Evolutionary conservation across 2,329 filamentous ascomycete species (phyloP).

Genomic region (Fusarium vanettenii): DNA sequence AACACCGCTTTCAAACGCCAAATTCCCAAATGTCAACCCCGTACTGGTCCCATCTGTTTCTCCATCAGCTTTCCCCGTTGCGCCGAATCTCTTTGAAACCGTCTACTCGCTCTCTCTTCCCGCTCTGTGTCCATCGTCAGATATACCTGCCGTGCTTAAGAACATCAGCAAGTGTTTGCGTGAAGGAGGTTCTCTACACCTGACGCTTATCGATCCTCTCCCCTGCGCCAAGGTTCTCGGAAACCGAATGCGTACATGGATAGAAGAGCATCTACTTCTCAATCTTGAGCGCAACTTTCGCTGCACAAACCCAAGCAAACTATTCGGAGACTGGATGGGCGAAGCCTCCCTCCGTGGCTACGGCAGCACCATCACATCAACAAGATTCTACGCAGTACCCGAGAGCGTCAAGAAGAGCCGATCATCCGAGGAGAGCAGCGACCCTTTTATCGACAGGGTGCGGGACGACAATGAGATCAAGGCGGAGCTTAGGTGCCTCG

Average conservation of each 20-base stretch:
- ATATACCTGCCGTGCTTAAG: conserved; percentile 66
- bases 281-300: conserved; percentile 70
- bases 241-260: conserved; percentile 68
- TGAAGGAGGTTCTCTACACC: conserved; percentile 65
- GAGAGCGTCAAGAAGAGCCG: conserved; percentile 39
- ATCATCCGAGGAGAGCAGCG: conserved; percentile 21
- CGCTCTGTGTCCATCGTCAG: conserved; percentile 65
- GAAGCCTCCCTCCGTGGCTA: conserved; percentile 63
- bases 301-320: conserved; percentile 68
- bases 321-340: conserved; percentile 69
- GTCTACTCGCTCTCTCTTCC: conserved; percentile 68
- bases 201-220: conserved; percentile 72
- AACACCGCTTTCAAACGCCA: conserved; percentile 50
- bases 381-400: conserved; percentile 61
- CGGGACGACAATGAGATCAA: conserved; percentile 49
- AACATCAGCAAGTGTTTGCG: conserved; percentile 68
- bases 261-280: conserved; percentile 69
- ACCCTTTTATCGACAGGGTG: conserved; percentile 36
- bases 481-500: conserved; percentile 62
- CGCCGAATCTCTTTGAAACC: conserved; percentile 57
- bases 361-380: conserved; percentile 60
- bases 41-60: conserved; percentile 53
- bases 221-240: conserved; percentile 68
- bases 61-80: conserved; percentile 50
- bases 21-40: conserved; percentile 55